Base-by-base conservation (phyloP, 257 asterid genomes). In the Solanum neorickii region DNA sequence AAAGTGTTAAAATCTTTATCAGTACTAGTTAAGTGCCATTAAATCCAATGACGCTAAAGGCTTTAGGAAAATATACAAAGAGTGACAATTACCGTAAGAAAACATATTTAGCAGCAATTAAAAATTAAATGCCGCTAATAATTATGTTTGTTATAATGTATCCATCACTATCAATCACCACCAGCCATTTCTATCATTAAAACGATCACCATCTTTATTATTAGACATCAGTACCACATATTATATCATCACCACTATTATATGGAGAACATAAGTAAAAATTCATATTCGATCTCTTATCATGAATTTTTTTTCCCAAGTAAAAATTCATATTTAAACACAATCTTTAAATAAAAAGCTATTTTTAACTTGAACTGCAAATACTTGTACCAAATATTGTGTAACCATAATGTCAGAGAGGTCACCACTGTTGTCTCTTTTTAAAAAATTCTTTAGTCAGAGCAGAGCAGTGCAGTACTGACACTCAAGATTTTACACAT, bases 1-100 rank as follows among this genome's bases (percentile, higher is more conserved):
- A 33, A 33, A 33, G 35, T 3, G 35, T 0, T 33, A 3, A 33
- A 33, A 1, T 0, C 35, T 33, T 33, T 33, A 33, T 4, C 35
- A 33, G 0, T 1, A 33, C 35, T 33, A 33, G 35, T 33, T 4
- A 33, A 33, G 35, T 33, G 1, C 0, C 5, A 33, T 33, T 33
- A 33, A 1, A 4, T 4, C 5, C 5, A 33, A 33, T 33, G 1
- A 0, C 5, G 5, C 5, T 33, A 33, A 33, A 33, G 35, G 0
- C 0, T 33, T 33, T 33, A 33, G 5, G 1, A 5, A 33, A 5
- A 33, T 33, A 33, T 33, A 33, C 1, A 33, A 3, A 33, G 5
- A 4, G 1, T 33, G 0, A 33, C 5, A 33, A 33, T 33, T 3
- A 1, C 5, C 35, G 5, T 33, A 33, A 3, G 4, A 33, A 33